These are phyloP conservation scores for Condylostoma magnum DNA, from an alignment of 169 alveolate species.

Conservation along the genomic window DNA sequence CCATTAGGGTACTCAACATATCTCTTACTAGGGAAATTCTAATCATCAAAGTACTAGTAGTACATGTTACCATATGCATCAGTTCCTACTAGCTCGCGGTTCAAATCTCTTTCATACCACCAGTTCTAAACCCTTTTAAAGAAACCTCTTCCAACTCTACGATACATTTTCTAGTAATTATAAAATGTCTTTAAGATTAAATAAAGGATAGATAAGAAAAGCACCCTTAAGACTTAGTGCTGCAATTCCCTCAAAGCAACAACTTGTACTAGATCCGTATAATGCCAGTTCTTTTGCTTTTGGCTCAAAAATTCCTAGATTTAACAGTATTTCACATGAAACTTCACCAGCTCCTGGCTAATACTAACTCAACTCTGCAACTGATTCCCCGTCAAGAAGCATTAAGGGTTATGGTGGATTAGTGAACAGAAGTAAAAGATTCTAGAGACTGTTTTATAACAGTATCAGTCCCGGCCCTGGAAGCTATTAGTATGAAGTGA, in stretches of 20 bases:
- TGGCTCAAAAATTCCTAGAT: background rate
- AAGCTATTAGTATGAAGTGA: background rate
- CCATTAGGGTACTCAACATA: background rate
- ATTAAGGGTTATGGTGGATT: constrained; percentile 31
- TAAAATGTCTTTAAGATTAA: too few species aligned
- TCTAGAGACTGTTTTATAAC: background rate
- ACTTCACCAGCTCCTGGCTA: constrained; percentile 13
- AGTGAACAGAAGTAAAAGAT: background rate
- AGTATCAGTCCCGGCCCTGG: constrained; percentile 29
- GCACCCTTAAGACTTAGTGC: too few species aligned
- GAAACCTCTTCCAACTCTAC: too few species aligned
- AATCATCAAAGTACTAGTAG: constrained; percentile 2
- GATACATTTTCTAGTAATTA: too few species aligned
- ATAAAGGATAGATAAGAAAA: too few species aligned
- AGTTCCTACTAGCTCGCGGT: background rate
- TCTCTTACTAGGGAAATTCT: constrained; percentile 4
- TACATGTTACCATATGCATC: constrained; percentile 13
- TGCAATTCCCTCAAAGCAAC: too few species aligned
- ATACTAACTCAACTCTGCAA: background rate
- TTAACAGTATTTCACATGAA: background rate
- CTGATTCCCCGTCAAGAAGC: constrained; percentile 20
- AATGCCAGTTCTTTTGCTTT: too few species aligned
- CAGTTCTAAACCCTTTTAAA: background rate
- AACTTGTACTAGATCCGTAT: too few species aligned
- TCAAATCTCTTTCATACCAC: background rate